Evolutionary conservation across 768 basidiomycete species (phyloP).

Genomic region (Tricholoma sp.): DNA sequence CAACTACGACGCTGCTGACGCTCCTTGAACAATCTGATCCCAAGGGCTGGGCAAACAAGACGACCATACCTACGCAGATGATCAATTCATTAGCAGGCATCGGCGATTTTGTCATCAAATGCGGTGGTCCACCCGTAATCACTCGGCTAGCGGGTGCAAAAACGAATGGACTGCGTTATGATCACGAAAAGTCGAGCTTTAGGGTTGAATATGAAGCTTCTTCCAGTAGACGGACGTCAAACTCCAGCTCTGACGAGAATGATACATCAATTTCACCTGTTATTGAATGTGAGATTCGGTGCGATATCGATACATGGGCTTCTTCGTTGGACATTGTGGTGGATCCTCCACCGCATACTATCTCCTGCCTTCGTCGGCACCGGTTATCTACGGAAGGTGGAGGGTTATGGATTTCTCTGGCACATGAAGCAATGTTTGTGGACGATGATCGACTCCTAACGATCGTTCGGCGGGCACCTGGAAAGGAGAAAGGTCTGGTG

Average conservation of each 20-base stretch:
- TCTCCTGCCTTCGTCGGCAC: conserved; percentile 83
- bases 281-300: conserved; percentile 87
- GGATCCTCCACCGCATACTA: conserved; percentile 84
- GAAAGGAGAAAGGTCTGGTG: conserved; percentile 76
- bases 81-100: conserved; percentile 83
- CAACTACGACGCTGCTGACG: conserved; percentile 90
- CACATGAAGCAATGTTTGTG: conserved; percentile 75
- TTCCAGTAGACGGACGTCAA: conserved; percentile 38
- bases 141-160: conserved; percentile 80
- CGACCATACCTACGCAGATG: conserved; percentile 92
- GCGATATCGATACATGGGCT: conserved; percentile 89
- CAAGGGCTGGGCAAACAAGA: conserved; percentile 95
- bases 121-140: conserved; percentile 89
- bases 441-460: conserved; percentile 71
- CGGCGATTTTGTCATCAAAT: conserved; percentile 93
- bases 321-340: conserved; percentile 80
- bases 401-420: conserved; percentile 90
- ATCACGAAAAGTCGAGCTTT: conserved; percentile 79
- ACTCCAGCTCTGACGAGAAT: conserved; percentile 19
- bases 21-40: conserved; percentile 96
- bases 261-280: conserved; percentile 35
- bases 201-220: conserved; percentile 80
- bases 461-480: conserved; percentile 71
- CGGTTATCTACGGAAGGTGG: conserved; percentile 82
- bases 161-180: conserved; percentile 70